Percentiles rank a stretch among this genome's conserved stretches.
phyloP scores from a whole-genome alignment of 805 yeast species.

The Sugiyamaella floridensis region DNA sequence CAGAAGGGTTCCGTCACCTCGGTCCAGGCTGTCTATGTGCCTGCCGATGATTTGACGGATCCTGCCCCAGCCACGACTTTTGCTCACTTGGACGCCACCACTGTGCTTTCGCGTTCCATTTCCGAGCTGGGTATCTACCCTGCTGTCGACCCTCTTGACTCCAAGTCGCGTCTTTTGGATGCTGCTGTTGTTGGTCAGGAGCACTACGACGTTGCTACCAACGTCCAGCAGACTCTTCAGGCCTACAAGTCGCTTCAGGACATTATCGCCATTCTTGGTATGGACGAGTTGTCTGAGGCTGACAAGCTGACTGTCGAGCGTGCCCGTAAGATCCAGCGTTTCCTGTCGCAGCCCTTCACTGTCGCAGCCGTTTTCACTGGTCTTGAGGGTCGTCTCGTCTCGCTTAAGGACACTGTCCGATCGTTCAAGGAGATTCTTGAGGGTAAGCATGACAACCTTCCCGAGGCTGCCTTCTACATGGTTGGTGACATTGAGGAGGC shows the following conservation, averaged over 20 bases:
- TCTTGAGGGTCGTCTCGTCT: constrained; percentile 95
- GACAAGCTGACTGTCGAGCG: constrained; percentile 99
- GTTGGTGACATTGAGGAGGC: constrained; percentile 99
- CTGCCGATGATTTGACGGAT: constrained; percentile 99
- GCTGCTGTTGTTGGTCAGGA: constrained; percentile 97
- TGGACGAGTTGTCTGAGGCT: constrained; percentile 98
- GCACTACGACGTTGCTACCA: constrained; percentile 92
- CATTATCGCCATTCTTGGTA: constrained; percentile 99
- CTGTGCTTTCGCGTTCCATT: constrained; percentile 99
- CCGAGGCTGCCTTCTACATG: constrained; percentile 99
- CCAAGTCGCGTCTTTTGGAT: constrained; percentile 97
- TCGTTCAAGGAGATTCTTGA: constrained; percentile 96
- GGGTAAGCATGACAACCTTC: constrained; percentile 98
- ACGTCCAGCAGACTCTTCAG: constrained; percentile 97
- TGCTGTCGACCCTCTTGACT: constrained; percentile 99
- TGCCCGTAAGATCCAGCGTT: constrained; percentile 99
- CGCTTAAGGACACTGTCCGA: constrained; percentile 88
- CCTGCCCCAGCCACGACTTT: constrained; percentile 99
- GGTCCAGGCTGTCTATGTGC: constrained; percentile 99
- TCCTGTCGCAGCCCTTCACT: constrained; percentile 99
- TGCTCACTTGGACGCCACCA: constrained; percentile 99
- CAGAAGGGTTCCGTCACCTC: constrained; percentile 99
- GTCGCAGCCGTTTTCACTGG: constrained; percentile 99
- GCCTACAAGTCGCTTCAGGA: constrained; percentile 99
- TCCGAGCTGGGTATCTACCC: constrained; percentile 99